Conservation (phyloP, 768 basidiomycete genomes). For the Boletellus sp. region DNA sequence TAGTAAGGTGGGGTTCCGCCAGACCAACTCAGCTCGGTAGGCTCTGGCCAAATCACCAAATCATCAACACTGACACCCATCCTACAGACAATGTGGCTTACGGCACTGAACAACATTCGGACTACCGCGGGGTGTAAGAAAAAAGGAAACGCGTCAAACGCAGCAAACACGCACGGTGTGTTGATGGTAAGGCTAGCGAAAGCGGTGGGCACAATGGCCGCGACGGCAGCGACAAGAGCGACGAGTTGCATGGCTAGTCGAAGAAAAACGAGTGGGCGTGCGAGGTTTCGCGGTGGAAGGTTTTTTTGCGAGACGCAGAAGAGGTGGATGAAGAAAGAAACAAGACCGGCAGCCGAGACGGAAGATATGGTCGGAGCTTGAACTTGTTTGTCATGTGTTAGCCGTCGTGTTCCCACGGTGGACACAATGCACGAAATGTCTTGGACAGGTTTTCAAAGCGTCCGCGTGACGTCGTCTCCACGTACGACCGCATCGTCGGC, state of each 20-base stretch:
- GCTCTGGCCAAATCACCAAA: conserved; percentile 51
- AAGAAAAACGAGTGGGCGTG: conserved; percentile 14
- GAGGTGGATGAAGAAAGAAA: background rate
- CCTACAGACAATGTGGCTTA: conserved; percentile 27
- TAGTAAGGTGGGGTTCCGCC: conserved; percentile 56
- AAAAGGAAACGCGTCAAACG: conserved; percentile 1
- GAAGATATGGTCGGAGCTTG: conserved; percentile 26
- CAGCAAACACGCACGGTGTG: conserved; percentile 53
- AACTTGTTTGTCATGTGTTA: conserved; percentile 14
- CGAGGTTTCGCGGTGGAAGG: conserved; percentile 9
- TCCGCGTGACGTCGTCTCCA: too few species aligned
- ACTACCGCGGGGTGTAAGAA: conserved; percentile 22
- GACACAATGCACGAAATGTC: too few species aligned
- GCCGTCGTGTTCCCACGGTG: too few species aligned
- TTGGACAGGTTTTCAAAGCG: too few species aligned
- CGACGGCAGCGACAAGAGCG: conserved; percentile 28
- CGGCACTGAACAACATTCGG: conserved; percentile 46
- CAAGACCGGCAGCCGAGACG: background rate
- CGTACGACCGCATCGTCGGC: too few species aligned
- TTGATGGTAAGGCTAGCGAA: conserved; percentile 51
- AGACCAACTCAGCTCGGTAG: conserved; percentile 50
- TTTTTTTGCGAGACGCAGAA: background rate
- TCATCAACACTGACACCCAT: background rate
- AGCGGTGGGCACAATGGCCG: conserved; percentile 33
- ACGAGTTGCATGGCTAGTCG: conserved; percentile 35